These are phyloP conservation scores for Nakaseomyces uthaithaninus DNA, from an alignment of 1,139 yeast genomes.

Conservation along the genomic window DNA sequence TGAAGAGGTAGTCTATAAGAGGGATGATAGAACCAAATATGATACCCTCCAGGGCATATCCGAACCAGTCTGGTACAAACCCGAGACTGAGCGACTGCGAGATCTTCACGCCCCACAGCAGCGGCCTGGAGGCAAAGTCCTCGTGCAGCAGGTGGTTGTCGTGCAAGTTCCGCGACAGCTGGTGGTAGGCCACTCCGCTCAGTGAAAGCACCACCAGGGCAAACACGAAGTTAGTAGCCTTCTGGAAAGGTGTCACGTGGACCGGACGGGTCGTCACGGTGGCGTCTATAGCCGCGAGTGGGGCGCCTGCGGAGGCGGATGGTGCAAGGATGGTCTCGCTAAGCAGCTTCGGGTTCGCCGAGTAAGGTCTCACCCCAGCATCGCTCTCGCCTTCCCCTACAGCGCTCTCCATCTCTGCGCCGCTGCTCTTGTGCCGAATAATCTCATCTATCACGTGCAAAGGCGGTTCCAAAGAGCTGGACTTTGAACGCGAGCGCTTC, in stretches of 20 bases:
- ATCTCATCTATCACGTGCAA: slow-evolving; percentile 9
- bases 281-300: background rate
- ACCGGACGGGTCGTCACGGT: background rate
- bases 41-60: slow-evolving; percentile 50
- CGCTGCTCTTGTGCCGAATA: slow-evolving; percentile 2
- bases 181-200: slow-evolving; percentile 45
- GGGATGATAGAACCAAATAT: slow-evolving; percentile 59
- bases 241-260: slow-evolving; percentile 10
- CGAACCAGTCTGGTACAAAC: slow-evolving; percentile 30
- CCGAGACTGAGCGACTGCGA: slow-evolving; percentile 18
- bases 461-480: slow-evolving; percentile 5
- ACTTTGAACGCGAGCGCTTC: slow-evolving; percentile 15
- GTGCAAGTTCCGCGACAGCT: slow-evolving; percentile 43
- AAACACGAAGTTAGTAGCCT: slow-evolving; percentile 11
- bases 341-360: background rate
- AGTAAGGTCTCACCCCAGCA: background rate
- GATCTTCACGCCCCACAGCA: slow-evolving; percentile 27
- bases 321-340: slow-evolving; percentile 3
- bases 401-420: background rate
- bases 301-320: background rate
- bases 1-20: slow-evolving; percentile 39
- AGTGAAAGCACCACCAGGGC: slow-evolving; percentile 35
- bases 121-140: slow-evolving; percentile 32
- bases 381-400: background rate
- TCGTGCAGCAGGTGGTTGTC: slow-evolving; percentile 40